These are phyloP conservation scores for Leucocoprinus leucothites DNA, from an alignment of 768 basidiomycete species.

Conservation along the genomic window DNA sequence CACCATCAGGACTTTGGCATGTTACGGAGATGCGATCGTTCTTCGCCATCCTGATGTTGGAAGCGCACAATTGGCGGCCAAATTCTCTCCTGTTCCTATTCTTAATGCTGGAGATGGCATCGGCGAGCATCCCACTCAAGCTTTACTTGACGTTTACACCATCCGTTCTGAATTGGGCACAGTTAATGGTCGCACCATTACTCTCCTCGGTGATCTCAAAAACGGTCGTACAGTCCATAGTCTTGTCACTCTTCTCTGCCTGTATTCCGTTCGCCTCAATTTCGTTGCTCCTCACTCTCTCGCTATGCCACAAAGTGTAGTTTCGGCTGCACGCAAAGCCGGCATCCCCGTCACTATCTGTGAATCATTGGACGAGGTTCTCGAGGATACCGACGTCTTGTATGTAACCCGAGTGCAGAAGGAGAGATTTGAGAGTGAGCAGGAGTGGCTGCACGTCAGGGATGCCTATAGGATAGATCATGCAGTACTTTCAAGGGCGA, in stretches of 20 bases:
- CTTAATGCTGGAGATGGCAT: constrained; percentile 97
- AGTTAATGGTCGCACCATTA: constrained; percentile 93
- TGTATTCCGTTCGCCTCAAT: constrained; percentile 93
- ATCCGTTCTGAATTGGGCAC: constrained; percentile 98
- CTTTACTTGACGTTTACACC: constrained; percentile 85
- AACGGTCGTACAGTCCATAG: constrained; percentile 98
- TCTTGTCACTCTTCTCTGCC: constrained; percentile 85
- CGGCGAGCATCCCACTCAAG: constrained; percentile 97
- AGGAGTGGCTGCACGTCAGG: constrained; percentile 89
- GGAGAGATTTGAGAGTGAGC: constrained; percentile 81
- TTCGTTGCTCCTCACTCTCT: constrained; percentile 88
- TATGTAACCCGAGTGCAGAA: constrained; percentile 97
- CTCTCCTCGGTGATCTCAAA: constrained; percentile 92
- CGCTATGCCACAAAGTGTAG: constrained; percentile 85
- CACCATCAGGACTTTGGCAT: constrained; percentile 90
- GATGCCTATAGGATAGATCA: constrained; percentile 93
- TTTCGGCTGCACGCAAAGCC: constrained; percentile 79
- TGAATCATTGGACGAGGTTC: constrained; percentile 88
- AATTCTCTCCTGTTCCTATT: constrained; percentile 92
- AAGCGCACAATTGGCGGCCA: constrained; percentile 92
- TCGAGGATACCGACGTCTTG: constrained; percentile 91
- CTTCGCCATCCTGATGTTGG: constrained; percentile 94
- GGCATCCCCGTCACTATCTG: constrained; percentile 77
- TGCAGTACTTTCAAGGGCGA: constrained; percentile 87
- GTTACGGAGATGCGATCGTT: constrained; percentile 93